These are phyloP conservation scores for Jatropha curcas DNA, from an alignment of 345 rosid species.

Conservation along the genomic window DNA sequence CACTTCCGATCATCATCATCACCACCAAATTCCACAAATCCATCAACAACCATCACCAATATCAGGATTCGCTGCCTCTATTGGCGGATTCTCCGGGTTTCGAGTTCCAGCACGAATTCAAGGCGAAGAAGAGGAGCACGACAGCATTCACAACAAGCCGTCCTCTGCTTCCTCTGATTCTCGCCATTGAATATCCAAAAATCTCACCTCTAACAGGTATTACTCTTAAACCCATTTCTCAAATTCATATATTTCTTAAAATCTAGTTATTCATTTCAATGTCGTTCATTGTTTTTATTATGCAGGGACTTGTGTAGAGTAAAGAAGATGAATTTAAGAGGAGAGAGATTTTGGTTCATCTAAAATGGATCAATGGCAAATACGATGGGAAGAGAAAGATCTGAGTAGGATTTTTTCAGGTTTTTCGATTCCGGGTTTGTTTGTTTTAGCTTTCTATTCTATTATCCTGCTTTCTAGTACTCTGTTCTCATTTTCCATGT, in stretches of 20 bases:
- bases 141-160: constrained; percentile 64
- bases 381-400: constrained; percentile 41
- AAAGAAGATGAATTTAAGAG: constrained; percentile 23
- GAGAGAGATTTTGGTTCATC: constrained; percentile 31
- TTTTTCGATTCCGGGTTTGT: constrained; percentile 44
- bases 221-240: not conserved
- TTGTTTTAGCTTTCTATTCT: constrained; percentile 18
- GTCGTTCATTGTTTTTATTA: not conserved
- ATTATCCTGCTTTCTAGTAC: constrained; percentile 5
- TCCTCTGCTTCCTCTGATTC: constrained; percentile 84
- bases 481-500: constrained; percentile 24
- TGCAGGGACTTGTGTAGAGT: no score
- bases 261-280: not conserved
- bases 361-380: constrained; percentile 49
- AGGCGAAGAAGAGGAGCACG: constrained; percentile 85
- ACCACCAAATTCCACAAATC: constrained; percentile 39
- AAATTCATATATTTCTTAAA: not conserved
- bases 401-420: constrained; percentile 45
- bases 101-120: constrained; percentile 88
- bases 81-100: constrained; percentile 71
- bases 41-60: constrained; percentile 44
- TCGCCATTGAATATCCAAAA: constrained; percentile 56
- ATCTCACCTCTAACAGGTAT: constrained; percentile 48
- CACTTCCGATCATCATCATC: constrained; percentile 45
- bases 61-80: constrained; percentile 49